Evolutionary conservation across 2,329 filamentous ascomycete genomes (phyloP).

Genomic region (Fusarium buharicum): DNA sequence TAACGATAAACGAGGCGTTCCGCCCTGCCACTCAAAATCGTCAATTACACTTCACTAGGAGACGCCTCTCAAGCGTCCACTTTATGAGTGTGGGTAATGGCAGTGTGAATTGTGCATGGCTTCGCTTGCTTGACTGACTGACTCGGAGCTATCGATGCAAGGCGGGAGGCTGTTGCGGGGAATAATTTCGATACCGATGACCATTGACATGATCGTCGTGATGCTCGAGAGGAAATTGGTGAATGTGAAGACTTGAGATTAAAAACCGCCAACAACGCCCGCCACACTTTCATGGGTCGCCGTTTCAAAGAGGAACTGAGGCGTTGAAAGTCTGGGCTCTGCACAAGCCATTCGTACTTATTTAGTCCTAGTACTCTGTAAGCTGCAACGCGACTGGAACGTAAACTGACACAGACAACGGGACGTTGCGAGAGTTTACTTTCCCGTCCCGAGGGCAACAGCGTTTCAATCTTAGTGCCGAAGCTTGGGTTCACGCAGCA

Average conservation of each 20-base stretch:
- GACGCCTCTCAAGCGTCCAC: conserved; percentile 35
- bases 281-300: neutral
- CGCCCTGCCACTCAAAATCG: conserved; percentile 27
- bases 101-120: conserved; percentile 17
- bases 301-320: conserved; percentile 25
- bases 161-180: conserved; percentile 31
- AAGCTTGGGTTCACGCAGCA: conserved; percentile 26
- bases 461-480: conserved; percentile 32
- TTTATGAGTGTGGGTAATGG: conserved; percentile 20
- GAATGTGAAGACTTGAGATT: conserved; percentile 2
- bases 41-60: conserved; percentile 24
- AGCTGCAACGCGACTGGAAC: conserved; percentile 37
- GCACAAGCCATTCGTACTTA: conserved; percentile 18
- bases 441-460: conserved; percentile 26
- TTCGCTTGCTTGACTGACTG: conserved; percentile 10
- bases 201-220: conserved; percentile 16
- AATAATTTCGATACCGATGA: conserved; percentile 19
- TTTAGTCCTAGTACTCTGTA: conserved; percentile 3
- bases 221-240: neutral
- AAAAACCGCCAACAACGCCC: conserved; percentile 5
- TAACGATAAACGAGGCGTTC: conserved; percentile 32
- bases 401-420: conserved; percentile 31
- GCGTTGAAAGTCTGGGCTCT: conserved; percentile 17
- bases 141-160: conserved; percentile 20
- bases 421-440: conserved; percentile 41